phyloP scores from a whole-genome alignment of 805 yeast genomes.

The Candida ulmi region DNA sequence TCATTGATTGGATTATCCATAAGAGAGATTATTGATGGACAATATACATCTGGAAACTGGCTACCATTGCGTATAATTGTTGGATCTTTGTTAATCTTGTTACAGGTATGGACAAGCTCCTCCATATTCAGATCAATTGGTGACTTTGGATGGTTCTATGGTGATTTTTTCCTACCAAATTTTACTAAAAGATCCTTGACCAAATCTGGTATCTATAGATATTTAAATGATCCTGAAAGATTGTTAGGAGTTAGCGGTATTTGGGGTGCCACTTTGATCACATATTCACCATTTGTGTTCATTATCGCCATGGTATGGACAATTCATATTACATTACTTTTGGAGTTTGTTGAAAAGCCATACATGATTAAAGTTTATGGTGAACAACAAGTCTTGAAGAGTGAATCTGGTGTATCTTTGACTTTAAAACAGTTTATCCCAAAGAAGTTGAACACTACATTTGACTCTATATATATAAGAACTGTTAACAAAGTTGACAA shows the following conservation, averaged over 20 bases:
- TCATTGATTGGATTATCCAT: constrained; percentile 37
- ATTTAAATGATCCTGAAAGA: constrained; percentile 79
- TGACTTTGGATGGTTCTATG: constrained; percentile 86
- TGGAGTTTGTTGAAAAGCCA: constrained; percentile 68
- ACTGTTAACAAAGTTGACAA: constrained; percentile 31
- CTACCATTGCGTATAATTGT: constrained; percentile 49
- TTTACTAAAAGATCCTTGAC: constrained; percentile 47
- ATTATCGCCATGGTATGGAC: constrained; percentile 62
- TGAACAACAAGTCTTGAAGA: constrained; percentile 49
- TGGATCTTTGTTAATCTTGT: constrained; percentile 47
- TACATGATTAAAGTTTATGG: constrained; percentile 79
- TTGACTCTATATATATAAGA: constrained; percentile 39
- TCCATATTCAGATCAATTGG: constrained; percentile 70
- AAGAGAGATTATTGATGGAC: constrained; percentile 25
- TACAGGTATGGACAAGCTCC: constrained; percentile 65
- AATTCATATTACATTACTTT: constrained; percentile 55
- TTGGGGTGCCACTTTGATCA: constrained; percentile 64
- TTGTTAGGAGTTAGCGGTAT: constrained; percentile 72
- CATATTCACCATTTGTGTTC: constrained; percentile 45
- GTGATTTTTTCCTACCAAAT: constrained; percentile 71
- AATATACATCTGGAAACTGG: constrained; percentile 32
- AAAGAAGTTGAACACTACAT: constrained; percentile 31
- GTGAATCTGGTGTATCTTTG: constrained; percentile 38
- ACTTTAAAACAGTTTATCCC: constrained; percentile 32
- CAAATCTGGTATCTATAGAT: constrained; percentile 76